Base-by-base conservation (phyloP, 1,284 basidiomycete genomes). In the Leccinum griseonigrum region DNA sequence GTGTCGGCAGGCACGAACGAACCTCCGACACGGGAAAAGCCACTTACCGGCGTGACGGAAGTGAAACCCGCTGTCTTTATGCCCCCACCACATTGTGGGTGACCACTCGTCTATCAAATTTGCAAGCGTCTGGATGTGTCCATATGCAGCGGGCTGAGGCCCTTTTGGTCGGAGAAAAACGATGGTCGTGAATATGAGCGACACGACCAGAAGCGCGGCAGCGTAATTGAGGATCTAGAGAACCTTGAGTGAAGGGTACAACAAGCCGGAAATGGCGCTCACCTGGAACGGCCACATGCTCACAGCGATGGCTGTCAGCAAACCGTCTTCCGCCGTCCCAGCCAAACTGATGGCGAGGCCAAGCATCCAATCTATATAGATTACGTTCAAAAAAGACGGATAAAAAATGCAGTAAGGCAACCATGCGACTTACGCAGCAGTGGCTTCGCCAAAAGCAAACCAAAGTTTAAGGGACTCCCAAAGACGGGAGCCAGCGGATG, bases 301-400 rank as follows among this genome's bases (percentile, higher is more conserved):
- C 57, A 74, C 59, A 2, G 56, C 57, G 26, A 74, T 68, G 4
- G 64, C 63, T 8, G 56, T 63, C n/a, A 73, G 53, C 11, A 36
- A 52, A 0, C 60, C 61, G 2, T 51, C 11, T 34, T 59, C 59
- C 31, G 69, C 66, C 1, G 54, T 63, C 22, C 63, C 67, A 0
- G 63, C 56, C 32, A 66, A 61, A 60, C 54, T 60, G 52, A 75
- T 64, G 2, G 73, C 68, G 34, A 76, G 65, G 3, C 69, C 69
- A 54, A 76, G 70, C 70, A 76, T 73, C 73, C 73, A 74, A 43
- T 73, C 71, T 75, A 29, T 16, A 40, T n/a, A 40, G 9, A 14
- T 3, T 26, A 1, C 13, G 5, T 11, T 62, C 36, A 61, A 10
- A 58, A n/a, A 16, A 32, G 3, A 36, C 8, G 4, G 32, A 29